A percentile compares a stretch with the other conserved stretches of the same genome.
phyloP scores from a whole-genome alignment of 1,284 basidiomycete genomes.

The Trichosporon inkin region DNA sequence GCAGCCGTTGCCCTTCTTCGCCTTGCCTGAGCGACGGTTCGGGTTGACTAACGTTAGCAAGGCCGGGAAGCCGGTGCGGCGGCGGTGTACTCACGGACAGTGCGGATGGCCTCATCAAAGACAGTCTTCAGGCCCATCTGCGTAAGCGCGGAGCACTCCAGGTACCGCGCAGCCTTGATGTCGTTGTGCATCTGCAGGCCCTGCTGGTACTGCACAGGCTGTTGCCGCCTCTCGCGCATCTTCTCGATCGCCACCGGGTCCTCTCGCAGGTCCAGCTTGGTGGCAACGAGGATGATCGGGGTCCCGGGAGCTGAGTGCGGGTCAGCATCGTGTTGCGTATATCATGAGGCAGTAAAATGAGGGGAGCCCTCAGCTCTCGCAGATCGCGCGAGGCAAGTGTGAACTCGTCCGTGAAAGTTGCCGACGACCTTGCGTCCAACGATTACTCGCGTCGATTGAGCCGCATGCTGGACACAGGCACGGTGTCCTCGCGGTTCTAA shows the following conservation, averaged over 20 bases:
- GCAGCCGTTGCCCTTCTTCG: slow-evolving; percentile 40
- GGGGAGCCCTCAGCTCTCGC: too few species aligned
- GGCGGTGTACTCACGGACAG: slow-evolving; percentile 60
- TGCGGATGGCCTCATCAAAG: slow-evolving; percentile 91
- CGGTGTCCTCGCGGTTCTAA: slow-evolving; percentile 68
- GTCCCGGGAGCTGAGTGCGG: slow-evolving; percentile 87
- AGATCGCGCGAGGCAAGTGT: too few species aligned
- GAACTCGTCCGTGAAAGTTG: too few species aligned
- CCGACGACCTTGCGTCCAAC: too few species aligned
- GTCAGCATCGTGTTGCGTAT: too few species aligned
- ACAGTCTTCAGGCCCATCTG: slow-evolving; percentile 97
- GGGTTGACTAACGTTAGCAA: slow-evolving; percentile 37
- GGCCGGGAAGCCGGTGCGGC: too few species aligned
- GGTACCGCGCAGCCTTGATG: slow-evolving; percentile 56
- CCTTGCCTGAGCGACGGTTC: slow-evolving; percentile 41
- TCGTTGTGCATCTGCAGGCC: slow-evolving; percentile 88
- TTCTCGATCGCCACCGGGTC: slow-evolving; percentile 88
- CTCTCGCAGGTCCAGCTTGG: slow-evolving; percentile 95
- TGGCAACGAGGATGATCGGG: slow-evolving; percentile 92
- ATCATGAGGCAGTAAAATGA: too few species aligned
- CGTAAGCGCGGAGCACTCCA: slow-evolving; percentile 66
- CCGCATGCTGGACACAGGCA: too few species aligned
- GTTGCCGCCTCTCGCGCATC: slow-evolving; percentile 90
- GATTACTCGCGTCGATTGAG: too few species aligned
- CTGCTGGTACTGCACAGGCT: slow-evolving; percentile 78